These are phyloP conservation scores for Fusarium chaquense DNA, from an alignment of 2,329 filamentous ascomycete genomes.

Conservation along the genomic window DNA sequence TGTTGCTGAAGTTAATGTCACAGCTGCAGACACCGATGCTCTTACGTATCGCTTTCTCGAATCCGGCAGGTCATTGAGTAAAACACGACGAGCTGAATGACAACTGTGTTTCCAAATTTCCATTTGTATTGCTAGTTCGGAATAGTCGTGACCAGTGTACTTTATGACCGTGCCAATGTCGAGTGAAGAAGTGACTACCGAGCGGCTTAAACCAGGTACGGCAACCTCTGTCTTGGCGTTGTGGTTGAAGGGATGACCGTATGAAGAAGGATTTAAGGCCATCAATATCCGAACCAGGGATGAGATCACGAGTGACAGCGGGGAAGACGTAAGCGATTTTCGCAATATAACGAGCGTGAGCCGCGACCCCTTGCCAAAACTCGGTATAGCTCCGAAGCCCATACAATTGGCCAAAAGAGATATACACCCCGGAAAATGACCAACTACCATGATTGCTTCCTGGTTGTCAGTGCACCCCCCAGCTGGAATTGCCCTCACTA, in stretches of 20 bases:
- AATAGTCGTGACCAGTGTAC: not conserved
- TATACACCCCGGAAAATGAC: not conserved
- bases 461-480: slow-evolving; percentile 1
- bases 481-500: slow-evolving; percentile 5
- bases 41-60: slow-evolving; percentile 28
- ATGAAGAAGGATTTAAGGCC: slow-evolving; percentile 21
- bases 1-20: slow-evolving; percentile 12
- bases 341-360: slow-evolving; percentile 22
- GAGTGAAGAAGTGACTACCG: slow-evolving; percentile 11
- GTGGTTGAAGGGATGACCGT: slow-evolving; percentile 18
- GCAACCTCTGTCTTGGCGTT: slow-evolving; percentile 12
- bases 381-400: slow-evolving; percentile 23
- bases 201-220: slow-evolving; percentile 15
- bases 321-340: slow-evolving; percentile 36
- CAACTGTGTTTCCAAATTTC: not conserved
- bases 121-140: not conserved
- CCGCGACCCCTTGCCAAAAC: slow-evolving; percentile 28
- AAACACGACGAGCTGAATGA: slow-evolving; percentile 1
- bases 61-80: slow-evolving; percentile 20
- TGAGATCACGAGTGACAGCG: slow-evolving; percentile 22
- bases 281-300: slow-evolving; percentile 15
- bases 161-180: not conserved
- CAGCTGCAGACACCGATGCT: slow-evolving; percentile 1
- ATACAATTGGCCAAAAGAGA: slow-evolving; percentile 19
- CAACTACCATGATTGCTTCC: not conserved